These are phyloP conservation scores for Bacidia rubella DNA, from an alignment of 495 filamentous ascomycete genomes.

Conservation along the genomic window DNA sequence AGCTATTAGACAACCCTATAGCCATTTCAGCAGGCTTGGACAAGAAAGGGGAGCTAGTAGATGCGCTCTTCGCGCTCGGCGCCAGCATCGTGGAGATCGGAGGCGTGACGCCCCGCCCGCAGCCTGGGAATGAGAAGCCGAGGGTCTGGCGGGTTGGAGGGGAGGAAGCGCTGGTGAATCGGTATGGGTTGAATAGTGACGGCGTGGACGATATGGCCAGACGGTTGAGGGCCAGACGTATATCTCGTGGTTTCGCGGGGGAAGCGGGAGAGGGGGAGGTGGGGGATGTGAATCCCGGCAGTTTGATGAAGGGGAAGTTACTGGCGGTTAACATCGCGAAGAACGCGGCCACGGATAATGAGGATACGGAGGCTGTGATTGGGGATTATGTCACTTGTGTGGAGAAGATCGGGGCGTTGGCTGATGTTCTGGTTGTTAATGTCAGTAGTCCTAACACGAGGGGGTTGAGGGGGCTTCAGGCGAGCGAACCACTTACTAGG, in stretches of 20 bases:
- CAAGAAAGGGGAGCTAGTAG: constrained; percentile 80
- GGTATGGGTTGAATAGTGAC: constrained; percentile 75
- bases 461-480: constrained; percentile 73
- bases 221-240: constrained; percentile 51
- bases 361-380: constrained; percentile 70
- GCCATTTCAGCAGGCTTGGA: constrained; percentile 89
- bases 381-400: constrained; percentile 82
- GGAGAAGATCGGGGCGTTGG: constrained; percentile 63
- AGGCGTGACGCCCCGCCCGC: constrained; percentile 71
- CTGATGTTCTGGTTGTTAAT: constrained; percentile 91
- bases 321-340: constrained; percentile 95
- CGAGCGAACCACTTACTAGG: constrained; percentile 60
- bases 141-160: constrained; percentile 75
- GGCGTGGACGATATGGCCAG: constrained; percentile 79
- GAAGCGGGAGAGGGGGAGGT: constrained; percentile 42
- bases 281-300: constrained; percentile 54
- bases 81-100: constrained; percentile 81
- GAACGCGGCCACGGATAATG: constrained; percentile 78
- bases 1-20: constrained; percentile 67
- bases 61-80: constrained; percentile 67
- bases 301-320: constrained; percentile 56
- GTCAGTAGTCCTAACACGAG: constrained; percentile 85
- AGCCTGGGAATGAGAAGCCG: constrained; percentile 74
- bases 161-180: constrained; percentile 79
- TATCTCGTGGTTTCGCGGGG: constrained; percentile 56